Evolutionary conservation across 768 basidiomycete genomes (phyloP), one percentile per base, ranked within the genome.

Genomic region (Daedaleopsis nitida): DNA sequence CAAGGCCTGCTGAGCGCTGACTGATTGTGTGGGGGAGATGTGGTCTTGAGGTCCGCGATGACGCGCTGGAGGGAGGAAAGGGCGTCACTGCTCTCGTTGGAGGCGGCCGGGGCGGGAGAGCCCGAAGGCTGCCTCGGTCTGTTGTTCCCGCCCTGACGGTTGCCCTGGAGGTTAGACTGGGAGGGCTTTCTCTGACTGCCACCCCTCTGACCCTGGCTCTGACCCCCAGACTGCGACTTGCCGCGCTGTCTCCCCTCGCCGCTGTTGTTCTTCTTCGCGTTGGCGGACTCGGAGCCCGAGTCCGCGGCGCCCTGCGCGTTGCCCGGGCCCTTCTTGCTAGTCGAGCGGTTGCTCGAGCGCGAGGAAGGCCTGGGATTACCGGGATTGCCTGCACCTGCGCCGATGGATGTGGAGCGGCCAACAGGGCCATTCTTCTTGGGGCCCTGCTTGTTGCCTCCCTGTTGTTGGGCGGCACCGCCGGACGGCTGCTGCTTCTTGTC

Each of bases 41-140:
- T 83, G 17, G 89, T 88, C 81, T 94, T 96, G 65, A 97, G 81
- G 74, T 98, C 95, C 58, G 91, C 91, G 67, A 98, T 98, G 73
- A 97, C 89, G 59, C 92, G 86, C 71, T 98, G 94, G 55, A 98
- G 84, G 32, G 92, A 93, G 62, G 89, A 90, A 60, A 94, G 79
- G 17, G 90, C 92, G 72, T 89, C 89, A 70, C 89, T 92, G 21
- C 85, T 83, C 66, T 92, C 89, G 38, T 80, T 80, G 64, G 75
- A 77, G 64, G 83, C 78, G 48, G 73, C 72, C 61, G 84, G 82
- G 42, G 80, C 80, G 39, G 86, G 82, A 16, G 80, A 72, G 62
- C 68, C 71, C 57, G 82, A 78, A 43, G 81, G 75, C 72, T 68
- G 65, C 52, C 65, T 68, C 37, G 64, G 58, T 45, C 48, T 64